Evolutionary conservation across 2,329 filamentous ascomycete genomes (phyloP).

Genomic region (Neoscytalidium dimidiatum): DNA sequence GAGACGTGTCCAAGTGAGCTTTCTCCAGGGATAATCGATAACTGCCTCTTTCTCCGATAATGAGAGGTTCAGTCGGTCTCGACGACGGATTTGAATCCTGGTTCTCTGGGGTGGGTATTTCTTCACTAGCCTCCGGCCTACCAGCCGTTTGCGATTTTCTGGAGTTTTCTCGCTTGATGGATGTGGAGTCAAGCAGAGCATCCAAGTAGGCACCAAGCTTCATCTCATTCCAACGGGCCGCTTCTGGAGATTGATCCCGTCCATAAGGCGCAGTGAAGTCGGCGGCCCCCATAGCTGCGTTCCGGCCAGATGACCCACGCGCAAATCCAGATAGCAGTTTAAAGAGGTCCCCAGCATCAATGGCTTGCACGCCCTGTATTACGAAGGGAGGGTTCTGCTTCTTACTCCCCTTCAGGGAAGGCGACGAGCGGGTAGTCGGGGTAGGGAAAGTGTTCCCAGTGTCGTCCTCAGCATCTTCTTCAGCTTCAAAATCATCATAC

Average conservation of each 20-base stretch:
- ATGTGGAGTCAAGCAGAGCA: slow-evolving; percentile 33
- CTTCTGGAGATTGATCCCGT: background rate
- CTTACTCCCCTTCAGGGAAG: slow-evolving; percentile 22
- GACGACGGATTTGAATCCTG: slow-evolving; percentile 27
- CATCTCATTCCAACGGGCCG: slow-evolving; percentile 37
- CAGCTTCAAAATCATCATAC: slow-evolving; percentile 48
- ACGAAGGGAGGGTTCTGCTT: slow-evolving; percentile 15
- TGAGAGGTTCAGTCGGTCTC: slow-evolving; percentile 21
- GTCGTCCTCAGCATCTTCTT: slow-evolving; percentile 44
- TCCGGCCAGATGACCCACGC: background rate
- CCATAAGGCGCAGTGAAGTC: background rate
- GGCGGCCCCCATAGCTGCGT: background rate
- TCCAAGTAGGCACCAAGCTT: slow-evolving; percentile 38
- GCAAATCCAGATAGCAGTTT: background rate
- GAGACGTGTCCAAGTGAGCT: background rate
- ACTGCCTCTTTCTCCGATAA: background rate
- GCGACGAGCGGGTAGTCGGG: background rate
- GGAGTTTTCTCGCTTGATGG: slow-evolving; percentile 29
- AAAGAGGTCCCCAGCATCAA: background rate
- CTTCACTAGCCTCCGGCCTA: background rate
- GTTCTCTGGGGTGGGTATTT: slow-evolving; percentile 28
- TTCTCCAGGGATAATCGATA: background rate
- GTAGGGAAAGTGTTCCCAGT: background rate
- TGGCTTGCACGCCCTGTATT: background rate
- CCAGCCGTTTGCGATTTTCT: background rate